Base-by-base conservation (phyloP, 208 protist species). In the Tritrichomonas musculus region DNA sequence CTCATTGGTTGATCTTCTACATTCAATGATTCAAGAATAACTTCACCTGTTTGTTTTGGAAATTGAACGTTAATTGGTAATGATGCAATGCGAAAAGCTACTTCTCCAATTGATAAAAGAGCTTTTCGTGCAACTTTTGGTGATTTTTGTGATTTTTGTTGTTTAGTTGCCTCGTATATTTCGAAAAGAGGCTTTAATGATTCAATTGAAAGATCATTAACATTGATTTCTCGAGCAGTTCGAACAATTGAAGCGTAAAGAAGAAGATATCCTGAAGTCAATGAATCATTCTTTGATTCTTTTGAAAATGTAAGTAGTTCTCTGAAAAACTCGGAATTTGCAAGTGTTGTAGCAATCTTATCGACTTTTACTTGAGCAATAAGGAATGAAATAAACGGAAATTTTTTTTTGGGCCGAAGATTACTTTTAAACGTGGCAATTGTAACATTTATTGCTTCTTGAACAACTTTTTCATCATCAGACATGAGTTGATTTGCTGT, bases 311-410 rank as follows among this genome's bases (percentile, higher is more conserved):
- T 53, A 13, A 84, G 44, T 1, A 84, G 2, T n/a, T 84, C 73
- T 47, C 25, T 84, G 36, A 84, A 84, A 30, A 84, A 53, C 1
- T 11, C 4, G 11, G 41, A 47, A 22, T 49, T 44, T 25, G 73
- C 73, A 33, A 84, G 25, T 49, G 73, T 53, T 5, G 27, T 44
- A 22, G 73, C 36, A 53, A 84, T 44, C 8, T 53, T 25, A 33
- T 49, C 41, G 9, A n/a, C 36, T 53, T 84, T 3, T 8, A 20
- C 13, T 53, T 84, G 27, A 25, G 5, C 0, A 53, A 84, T 84
- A n/a, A 84, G 73, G 53, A 47, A 84, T 84, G 73, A 49, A n/a
- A 84, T 84, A 53, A 47, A 84, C n/a, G n/a, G n/a, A 30, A 47
- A 84, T 53, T 53, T 84, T 8, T 53, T 49, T 14, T 53, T 33